Evolutionary conservation across 2,329 filamentous ascomycete species (phyloP).

Genomic region (Bisporella sp.): DNA sequence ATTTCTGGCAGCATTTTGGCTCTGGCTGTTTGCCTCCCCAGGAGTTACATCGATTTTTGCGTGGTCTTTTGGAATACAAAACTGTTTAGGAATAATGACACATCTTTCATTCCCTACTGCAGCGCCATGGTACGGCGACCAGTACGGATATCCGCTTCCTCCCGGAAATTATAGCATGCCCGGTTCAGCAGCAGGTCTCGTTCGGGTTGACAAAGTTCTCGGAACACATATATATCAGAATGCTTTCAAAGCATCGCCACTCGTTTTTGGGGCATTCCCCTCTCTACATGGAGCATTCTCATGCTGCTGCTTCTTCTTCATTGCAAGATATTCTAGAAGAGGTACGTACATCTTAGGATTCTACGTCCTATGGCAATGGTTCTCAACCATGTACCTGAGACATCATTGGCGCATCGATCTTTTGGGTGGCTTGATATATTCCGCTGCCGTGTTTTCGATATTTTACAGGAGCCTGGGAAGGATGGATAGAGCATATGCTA

Average conservation of each 20-base stretch:
- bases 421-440: conserved; percentile 73
- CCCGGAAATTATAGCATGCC: conserved; percentile 87
- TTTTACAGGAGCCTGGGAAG: conserved; percentile 20
- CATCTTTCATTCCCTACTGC: conserved; percentile 88
- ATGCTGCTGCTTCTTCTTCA: conserved; percentile 79
- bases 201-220: conserved; percentile 78
- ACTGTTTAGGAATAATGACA: conserved; percentile 76
- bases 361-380: conserved; percentile 91
- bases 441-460: conserved; percentile 64
- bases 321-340: conserved; percentile 40
- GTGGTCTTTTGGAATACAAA: conserved; percentile 85
- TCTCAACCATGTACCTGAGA: conserved; percentile 94
- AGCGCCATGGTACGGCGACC: conserved; percentile 92
- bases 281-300: conserved; percentile 92
- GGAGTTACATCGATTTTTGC: conserved; percentile 79
- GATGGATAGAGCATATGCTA: conserved; percentile 22
- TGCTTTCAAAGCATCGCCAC: conserved; percentile 78
- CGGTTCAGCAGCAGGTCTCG: conserved; percentile 81
- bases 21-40: conserved; percentile 84
- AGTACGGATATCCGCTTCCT: conserved; percentile 65
- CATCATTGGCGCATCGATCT: conserved; percentile 94
- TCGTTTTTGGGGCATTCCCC: conserved; percentile 91
- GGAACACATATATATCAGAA: conserved; percentile 89
- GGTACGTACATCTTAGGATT: conserved; percentile 60
- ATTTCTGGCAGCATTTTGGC: conserved; percentile 65